Evolutionary conservation across 768 basidiomycete genomes (phyloP).

Genomic region (Lentinula lateritia): DNA sequence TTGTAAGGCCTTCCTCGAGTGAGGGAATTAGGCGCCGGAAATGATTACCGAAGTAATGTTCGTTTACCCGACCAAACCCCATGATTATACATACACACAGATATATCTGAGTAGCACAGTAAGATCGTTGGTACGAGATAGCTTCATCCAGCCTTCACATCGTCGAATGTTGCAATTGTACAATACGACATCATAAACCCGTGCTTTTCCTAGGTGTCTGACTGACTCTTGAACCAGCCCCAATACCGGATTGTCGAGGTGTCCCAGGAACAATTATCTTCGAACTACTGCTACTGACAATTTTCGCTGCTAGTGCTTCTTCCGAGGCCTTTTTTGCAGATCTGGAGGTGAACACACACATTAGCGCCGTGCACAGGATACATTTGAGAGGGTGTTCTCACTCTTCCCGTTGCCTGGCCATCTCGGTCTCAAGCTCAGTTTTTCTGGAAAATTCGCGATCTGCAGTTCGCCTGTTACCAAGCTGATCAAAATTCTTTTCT

Average conservation of each 20-base stretch:
- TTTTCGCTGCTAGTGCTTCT: constrained; percentile 51
- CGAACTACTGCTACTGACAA: constrained; percentile 44
- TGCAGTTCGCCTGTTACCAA: constrained; percentile 67
- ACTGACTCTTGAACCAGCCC: constrained; percentile 54
- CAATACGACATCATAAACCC: constrained; percentile 44
- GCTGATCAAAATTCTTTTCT: constrained; percentile 95
- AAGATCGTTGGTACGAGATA: too few species aligned
- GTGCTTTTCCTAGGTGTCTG: constrained; percentile 73
- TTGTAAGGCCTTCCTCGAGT: too few species aligned
- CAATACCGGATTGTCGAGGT: constrained; percentile 65
- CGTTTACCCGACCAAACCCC: too few species aligned
- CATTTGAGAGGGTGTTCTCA: constrained; percentile 23
- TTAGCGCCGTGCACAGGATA: neutral
- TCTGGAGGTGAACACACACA: constrained; percentile 25
- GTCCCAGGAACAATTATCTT: constrained; percentile 80
- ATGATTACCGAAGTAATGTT: too few species aligned
- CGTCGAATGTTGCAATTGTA: too few species aligned
- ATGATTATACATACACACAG: too few species aligned
- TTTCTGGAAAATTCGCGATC: constrained; percentile 89
- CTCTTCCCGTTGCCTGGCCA: constrained; percentile 80
- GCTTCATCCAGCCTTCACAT: too few species aligned
- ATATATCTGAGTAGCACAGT: too few species aligned
- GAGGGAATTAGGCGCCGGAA: too few species aligned
- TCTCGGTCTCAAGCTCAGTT: constrained; percentile 89
- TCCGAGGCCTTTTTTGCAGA: constrained; percentile 58